Evolutionary conservation across 306 rosid species (phyloP), one percentile per base, ranked within the genome.

Genomic region (Glycyrrhiza uralensis): DNA sequence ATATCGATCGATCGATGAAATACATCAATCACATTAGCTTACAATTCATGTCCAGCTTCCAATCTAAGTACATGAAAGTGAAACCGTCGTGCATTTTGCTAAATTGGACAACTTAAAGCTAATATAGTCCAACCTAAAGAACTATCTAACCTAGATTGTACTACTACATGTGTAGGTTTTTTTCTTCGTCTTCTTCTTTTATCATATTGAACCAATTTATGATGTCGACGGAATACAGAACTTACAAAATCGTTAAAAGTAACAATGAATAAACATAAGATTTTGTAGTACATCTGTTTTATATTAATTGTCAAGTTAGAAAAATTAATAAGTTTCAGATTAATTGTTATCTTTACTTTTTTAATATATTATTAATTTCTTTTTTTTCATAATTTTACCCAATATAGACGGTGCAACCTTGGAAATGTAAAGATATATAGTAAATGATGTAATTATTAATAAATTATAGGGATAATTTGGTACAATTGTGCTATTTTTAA

Each of bases 1-100:
- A n/a, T n/a, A n/a, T 24, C 74, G 74, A 62, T 54, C 41, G 33
- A 74, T 70, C 23, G 32, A 45, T 55, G 29, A 65, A 75, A 15
- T 38, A 38, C 44, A 35, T 44, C 65, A 35, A 64, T 69, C 23
- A 19, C 38, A 56, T 33, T 71, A 72, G 45, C 22, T n/a, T 63
- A 20, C 2, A 44, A 0, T 8, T 19, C 10, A 36, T 20, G 57
- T 4, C 42, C 76, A n/a, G n/a, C n/a, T 57, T 58, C 20, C 35
- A 29, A 49, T 55, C 35, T 10, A 54, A 80, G 30, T 39, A 30
- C 60, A 74, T 29, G 54, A 74, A 57, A 22, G 49, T 14, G 15
- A 70, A 33, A 69, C 6, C 9, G 22, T 30, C 60, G 60, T 38
- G 81, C 32, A 76, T 39, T 75, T 65, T 15, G n/a, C 57, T 19